Base-by-base conservation (phyloP, 257 asterid genomes). In the Gynochthodes officinalis region DNA sequence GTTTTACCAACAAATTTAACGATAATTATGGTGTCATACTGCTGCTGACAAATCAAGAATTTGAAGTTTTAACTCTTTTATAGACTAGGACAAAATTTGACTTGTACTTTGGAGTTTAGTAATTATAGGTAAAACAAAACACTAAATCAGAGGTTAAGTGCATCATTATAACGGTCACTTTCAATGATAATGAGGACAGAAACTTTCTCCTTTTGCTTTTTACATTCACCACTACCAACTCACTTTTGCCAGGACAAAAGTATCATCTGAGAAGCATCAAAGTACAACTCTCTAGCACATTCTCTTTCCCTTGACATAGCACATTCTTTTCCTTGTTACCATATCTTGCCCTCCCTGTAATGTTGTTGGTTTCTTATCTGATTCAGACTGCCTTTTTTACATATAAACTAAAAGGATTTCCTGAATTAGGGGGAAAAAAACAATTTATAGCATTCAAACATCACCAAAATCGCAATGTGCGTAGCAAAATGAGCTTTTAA, bases 241-340 rank as follows among this genome's bases (percentile, higher is more conserved):
- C 40, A 42, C 28, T 3, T 67, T 67, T 27, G 30, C 76, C 58
- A 64, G 13, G 70, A 63, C 28, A 63, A 57, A 81, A 40, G 73
- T 74, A 79, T 83, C 75, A 67, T 75, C 54, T 64, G 16, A 76
- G 59, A 71, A 72, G 49, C 23, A 54, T 18, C 59, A 69, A 55
- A 65, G 81, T 62, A 69, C 73, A 32, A 37, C 65, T 59, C 54
- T 40, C 46, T 12, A 49, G 72, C 37, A 33, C 73, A 52, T 39
- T 43, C 13, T 60, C 32, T 39, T 44, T 37, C 44, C 30, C 27
- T 60, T 50, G 32, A 44, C 12, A 21, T 21, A 79, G 61, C n/a
- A n/a, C 50, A 44, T 18, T 55, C 32, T 9, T 37, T 37, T 2
- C 27, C 37, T 33, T 25, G 23, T 48, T 3, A 15, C 16, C n/a